These are phyloP conservation scores for Cercospora sp. DNA, from an alignment of 2,329 filamentous ascomycete genomes.

Conservation along the genomic window DNA sequence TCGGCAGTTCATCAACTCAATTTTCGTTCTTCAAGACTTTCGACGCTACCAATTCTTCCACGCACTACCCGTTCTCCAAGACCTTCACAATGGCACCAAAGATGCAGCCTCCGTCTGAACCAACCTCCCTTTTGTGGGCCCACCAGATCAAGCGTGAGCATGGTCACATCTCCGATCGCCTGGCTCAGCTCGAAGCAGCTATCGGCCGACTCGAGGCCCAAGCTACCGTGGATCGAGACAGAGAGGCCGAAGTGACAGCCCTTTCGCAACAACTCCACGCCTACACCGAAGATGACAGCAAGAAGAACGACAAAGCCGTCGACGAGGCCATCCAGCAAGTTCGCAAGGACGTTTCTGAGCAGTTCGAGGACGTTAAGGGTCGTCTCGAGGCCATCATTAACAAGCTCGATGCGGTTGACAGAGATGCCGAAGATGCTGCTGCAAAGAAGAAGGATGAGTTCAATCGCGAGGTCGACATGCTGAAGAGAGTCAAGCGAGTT, in stretches of 20 bases:
- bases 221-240: conserved; percentile 10
- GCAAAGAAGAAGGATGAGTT: conserved; percentile 23
- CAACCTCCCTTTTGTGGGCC: conserved; percentile 42
- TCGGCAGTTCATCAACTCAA: background rate
- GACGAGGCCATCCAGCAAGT: conserved; percentile 15
- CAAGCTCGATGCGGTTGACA: conserved; percentile 24
- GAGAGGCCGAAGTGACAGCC: conserved; percentile 16
- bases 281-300: conserved; percentile 4
- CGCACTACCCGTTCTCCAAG: background rate
- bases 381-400: conserved; percentile 23
- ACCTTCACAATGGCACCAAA: conserved; percentile 18
- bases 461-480: conserved; percentile 27
- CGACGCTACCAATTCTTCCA: background rate
- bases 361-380: conserved; percentile 14
- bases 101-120: conserved; percentile 23
- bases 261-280: conserved; percentile 26
- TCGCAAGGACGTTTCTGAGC: conserved; percentile 19
- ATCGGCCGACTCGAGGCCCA: conserved; percentile 19
- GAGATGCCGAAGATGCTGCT: conserved; percentile 12
- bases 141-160: conserved; percentile 45
- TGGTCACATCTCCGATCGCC: conserved; percentile 37
- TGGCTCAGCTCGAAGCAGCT: conserved; percentile 40
- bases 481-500: conserved; percentile 28
- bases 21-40: background rate
- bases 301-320: conserved; percentile 2